Base-by-base conservation (phyloP, 305 asterid genomes). In the Fraxinus angustifolia region DNA sequence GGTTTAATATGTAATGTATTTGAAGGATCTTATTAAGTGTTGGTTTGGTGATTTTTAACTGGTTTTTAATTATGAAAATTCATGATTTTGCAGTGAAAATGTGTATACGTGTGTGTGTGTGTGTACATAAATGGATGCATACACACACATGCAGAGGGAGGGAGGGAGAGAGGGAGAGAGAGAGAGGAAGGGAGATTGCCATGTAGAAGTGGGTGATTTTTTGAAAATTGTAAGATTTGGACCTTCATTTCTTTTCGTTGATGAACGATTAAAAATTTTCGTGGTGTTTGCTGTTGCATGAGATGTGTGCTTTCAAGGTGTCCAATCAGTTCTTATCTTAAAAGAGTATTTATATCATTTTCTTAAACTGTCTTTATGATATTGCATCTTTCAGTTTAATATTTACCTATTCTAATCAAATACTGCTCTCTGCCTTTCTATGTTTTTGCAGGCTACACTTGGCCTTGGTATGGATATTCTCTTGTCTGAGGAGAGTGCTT, bases 391-490 rank as follows among this genome's bases (percentile, higher is more conserved):
- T 81, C 71, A 68, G 77, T 80, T 86, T 30, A 30, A 31, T 83
- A 75, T 76, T 78, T 70, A 26, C 23, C 19, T 50, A 2, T 42
- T 12, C 36, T 67, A 19, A 68, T 78, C 75, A n/a, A 70, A 1
- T 12, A 71, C 70, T 42, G 36, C 23, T 35, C 65, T 76, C 67
- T 50, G 65, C 33, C 72, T 84, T 77, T 80, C 60, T 38, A 73
- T 81, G 67, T 78, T 81, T 84, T 87, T 86, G 83, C 87, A 96
- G 99, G 97, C 98, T 78, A 94, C 97, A 82, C 99, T 96, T 78
- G 89, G 93, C 88, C 98, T 96, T 85, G 97, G 93, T 14, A 88
- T 93, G 97, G 98, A 96, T 84, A 91, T 96, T 83, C 92, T 96
- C 88, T 83, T 96, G 79, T 96, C 98, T 2, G 97, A 93, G 85